Conservation (phyloP, 768 basidiomycete genomes). For the Clathrus columnatus region DNA sequence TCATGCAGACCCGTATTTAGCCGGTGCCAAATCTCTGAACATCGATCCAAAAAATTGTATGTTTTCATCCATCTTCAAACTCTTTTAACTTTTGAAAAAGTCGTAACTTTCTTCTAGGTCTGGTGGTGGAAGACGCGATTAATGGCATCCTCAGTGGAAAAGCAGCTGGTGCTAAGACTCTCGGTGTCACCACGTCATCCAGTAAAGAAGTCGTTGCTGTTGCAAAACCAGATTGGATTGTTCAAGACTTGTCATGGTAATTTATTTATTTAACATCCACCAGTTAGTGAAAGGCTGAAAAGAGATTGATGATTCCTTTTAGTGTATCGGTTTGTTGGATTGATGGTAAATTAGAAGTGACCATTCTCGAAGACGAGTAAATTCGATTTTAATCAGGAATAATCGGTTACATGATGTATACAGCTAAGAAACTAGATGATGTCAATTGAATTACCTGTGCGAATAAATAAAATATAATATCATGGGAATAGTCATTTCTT, state of each 20-base stretch:
- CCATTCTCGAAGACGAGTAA: conserved; percentile 29
- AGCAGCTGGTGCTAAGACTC: conserved; percentile 63
- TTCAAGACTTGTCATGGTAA: conserved; percentile 59
- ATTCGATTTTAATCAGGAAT: neutral
- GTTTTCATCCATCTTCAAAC: conserved; percentile 14
- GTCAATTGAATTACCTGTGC: neutral
- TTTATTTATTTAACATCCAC: conserved; percentile 15
- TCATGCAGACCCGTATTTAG: conserved; percentile 80
- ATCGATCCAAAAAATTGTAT: conserved; percentile 50
- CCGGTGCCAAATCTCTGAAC: conserved; percentile 57
- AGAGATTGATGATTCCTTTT: neutral
- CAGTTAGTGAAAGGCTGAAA: neutral
- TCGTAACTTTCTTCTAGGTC: conserved; percentile 35
- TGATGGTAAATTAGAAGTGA: conserved; percentile 40
- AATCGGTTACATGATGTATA: no score
- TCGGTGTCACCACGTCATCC: conserved; percentile 83
- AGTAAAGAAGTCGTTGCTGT: conserved; percentile 46
- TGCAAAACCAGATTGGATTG: conserved; percentile 56
- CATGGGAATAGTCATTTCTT: conserved; percentile 10
- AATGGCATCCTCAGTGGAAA: conserved; percentile 70
- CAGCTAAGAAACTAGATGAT: no score
- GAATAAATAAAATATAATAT: neutral
- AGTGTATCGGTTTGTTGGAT: conserved; percentile 39
- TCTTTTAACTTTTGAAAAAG: neutral
- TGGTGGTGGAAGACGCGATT: conserved; percentile 88